These are phyloP conservation scores for Lojkania enalia DNA, from an alignment of 2,329 filamentous ascomycete species.

Conservation along the genomic window DNA sequence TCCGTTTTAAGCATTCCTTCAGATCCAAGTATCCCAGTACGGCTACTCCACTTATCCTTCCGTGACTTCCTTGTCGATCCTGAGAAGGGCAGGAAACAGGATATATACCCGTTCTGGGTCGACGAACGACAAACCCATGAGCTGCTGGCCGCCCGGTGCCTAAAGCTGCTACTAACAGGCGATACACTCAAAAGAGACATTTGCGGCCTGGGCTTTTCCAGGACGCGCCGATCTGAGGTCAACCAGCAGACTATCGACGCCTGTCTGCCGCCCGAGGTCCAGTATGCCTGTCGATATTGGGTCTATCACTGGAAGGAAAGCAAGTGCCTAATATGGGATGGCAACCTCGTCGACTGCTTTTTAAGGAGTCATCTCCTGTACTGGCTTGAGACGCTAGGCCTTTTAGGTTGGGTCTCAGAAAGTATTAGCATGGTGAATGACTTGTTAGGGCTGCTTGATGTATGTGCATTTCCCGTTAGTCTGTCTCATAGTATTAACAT, in stretches of 20 bases:
- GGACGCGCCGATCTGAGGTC: conserved; percentile 15
- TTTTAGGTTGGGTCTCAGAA: too few species aligned
- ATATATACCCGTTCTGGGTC: conserved; percentile 42
- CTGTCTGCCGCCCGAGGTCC: conserved; percentile 9
- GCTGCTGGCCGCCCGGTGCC: conserved; percentile 33
- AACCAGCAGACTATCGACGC: neutral
- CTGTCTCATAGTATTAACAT: too few species aligned
- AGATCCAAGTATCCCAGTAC: conserved; percentile 8
- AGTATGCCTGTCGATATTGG: conserved; percentile 48
- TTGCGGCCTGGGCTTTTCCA: conserved; percentile 39
- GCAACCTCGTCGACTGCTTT: conserved; percentile 35
- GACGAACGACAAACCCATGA: conserved; percentile 38
- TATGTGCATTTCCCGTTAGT: too few species aligned
- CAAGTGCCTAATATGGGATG: conserved; percentile 18
- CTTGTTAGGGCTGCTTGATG: too few species aligned
- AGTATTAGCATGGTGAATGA: too few species aligned
- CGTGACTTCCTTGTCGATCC: conserved; percentile 22
- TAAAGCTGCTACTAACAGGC: conserved; percentile 32
- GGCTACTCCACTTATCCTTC: conserved; percentile 19
- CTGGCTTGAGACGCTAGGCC: conserved; percentile 49
- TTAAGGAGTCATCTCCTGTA: conserved; percentile 44
- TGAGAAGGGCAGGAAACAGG: too few species aligned
- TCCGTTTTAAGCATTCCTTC: conserved; percentile 18
- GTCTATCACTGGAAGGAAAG: conserved; percentile 33
- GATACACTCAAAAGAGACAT: conserved; percentile 37